phyloP scores from a whole-genome alignment of 257 asterid genomes.

The Solanum chaucha region DNA sequence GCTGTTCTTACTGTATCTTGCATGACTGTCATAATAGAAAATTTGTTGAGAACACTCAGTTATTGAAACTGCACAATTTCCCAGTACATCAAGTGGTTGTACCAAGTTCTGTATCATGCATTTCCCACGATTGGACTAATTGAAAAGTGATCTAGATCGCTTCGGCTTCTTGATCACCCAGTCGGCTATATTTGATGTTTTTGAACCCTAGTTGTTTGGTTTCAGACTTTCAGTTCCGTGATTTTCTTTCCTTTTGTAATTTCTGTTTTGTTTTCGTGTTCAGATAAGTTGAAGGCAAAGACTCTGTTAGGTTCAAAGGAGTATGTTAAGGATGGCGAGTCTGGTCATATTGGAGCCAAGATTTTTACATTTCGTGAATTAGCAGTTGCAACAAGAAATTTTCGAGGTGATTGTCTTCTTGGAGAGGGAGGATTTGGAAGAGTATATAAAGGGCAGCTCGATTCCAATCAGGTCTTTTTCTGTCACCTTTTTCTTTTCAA shows the following conservation, averaged over 20 bases:
- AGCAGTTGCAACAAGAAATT: slow-evolving; percentile 73
- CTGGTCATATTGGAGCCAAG: slow-evolving; percentile 64
- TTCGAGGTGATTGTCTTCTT: slow-evolving; percentile 55
- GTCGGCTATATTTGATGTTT: not conserved
- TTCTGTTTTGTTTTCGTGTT: not conserved
- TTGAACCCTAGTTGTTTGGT: not conserved
- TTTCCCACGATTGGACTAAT: not conserved
- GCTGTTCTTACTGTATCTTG: not conserved
- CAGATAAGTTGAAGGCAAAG: slow-evolving; percentile 34
- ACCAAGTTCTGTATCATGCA: not conserved
- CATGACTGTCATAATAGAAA: not conserved
- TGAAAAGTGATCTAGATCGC: not conserved
- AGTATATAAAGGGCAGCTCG: slow-evolving; percentile 79
- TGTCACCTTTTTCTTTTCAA: not conserved
- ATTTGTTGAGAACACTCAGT: not conserved
- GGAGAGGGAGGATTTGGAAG: slow-evolving; percentile 98
- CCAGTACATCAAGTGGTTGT: not conserved
- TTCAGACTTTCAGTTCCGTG: not conserved
- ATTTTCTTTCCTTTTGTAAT: not conserved
- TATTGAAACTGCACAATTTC: not conserved
- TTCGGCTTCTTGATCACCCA: not conserved
- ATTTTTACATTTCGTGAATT: slow-evolving; percentile 70
- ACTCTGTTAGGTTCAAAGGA: slow-evolving; percentile 11
- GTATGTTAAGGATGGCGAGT: slow-evolving; percentile 37
- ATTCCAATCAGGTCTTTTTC: slow-evolving; percentile 47